These are phyloP conservation scores for Neonectria sp. DNA, from an alignment of 2,329 filamentous ascomycete genomes.

Conservation along the genomic window DNA sequence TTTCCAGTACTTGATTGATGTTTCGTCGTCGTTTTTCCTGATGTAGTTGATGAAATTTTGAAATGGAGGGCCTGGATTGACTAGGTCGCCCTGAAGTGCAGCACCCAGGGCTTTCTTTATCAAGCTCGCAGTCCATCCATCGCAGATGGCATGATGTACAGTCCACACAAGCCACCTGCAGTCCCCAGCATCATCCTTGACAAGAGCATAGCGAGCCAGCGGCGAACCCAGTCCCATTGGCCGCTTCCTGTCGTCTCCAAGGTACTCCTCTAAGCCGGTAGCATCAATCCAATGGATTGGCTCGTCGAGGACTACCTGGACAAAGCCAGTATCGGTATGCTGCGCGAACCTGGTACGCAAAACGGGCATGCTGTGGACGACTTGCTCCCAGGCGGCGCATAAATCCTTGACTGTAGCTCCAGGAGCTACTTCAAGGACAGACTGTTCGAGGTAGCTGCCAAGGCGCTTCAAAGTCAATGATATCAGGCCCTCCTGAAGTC, in stretches of 20 bases:
- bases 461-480: slow-evolving; percentile 51
- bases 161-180: slow-evolving; percentile 42
- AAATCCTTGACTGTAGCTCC: slow-evolving; percentile 3
- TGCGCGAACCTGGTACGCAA: slow-evolving; percentile 31
- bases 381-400: slow-evolving; percentile 30
- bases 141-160: slow-evolving; percentile 48
- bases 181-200: background rate
- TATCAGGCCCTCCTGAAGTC: slow-evolving; percentile 59
- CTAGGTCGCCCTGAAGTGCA: slow-evolving; percentile 12
- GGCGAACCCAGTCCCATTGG: slow-evolving; percentile 25
- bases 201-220: slow-evolving; percentile 18
- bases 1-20: slow-evolving; percentile 19
- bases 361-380: background rate
- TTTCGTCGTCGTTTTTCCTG: background rate
- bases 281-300: slow-evolving; percentile 15
- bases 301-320: slow-evolving; percentile 27
- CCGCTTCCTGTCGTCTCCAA: slow-evolving; percentile 3
- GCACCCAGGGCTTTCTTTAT: slow-evolving; percentile 31
- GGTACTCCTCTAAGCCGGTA: slow-evolving; percentile 1
- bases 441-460: slow-evolving; percentile 55
- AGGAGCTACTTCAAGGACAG: slow-evolving; percentile 40
- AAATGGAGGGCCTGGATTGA: background rate
- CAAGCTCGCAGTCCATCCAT: slow-evolving; percentile 45
- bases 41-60: slow-evolving; percentile 24
- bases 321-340: slow-evolving; percentile 1